Conservation (phyloP, 495 filamentous ascomycete genomes). For the Cladorrhinum samala region DNA sequence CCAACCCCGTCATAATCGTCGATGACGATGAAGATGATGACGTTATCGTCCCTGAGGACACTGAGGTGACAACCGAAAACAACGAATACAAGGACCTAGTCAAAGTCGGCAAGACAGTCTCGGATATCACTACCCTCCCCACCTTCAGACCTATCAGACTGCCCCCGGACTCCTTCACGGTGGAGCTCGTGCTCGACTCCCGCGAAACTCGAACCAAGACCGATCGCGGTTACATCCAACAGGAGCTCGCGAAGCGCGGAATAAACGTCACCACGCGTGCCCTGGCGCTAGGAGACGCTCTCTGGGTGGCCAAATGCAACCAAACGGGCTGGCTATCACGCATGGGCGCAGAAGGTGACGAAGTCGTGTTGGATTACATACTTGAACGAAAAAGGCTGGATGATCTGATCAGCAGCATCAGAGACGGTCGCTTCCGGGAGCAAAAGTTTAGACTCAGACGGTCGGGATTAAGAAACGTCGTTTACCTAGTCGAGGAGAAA, state of each 20-base stretch:
- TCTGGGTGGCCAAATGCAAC: constrained; percentile 74
- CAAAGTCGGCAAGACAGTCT: constrained; percentile 30
- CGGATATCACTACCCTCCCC: constrained; percentile 36
- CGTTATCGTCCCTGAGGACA: neutral
- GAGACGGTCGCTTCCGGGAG: constrained; percentile 77
- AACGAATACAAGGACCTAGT: constrained; percentile 30
- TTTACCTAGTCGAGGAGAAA: constrained; percentile 77
- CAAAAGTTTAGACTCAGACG: constrained; percentile 76
- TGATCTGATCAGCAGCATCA: constrained; percentile 72
- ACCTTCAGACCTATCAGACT: constrained; percentile 55
- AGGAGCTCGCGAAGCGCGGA: constrained; percentile 62
- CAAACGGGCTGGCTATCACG: constrained; percentile 50
- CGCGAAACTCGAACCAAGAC: constrained; percentile 73
- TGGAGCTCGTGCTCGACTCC: constrained; percentile 68
- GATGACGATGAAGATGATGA: constrained; percentile 15
- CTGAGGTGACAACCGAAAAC: constrained; percentile 9
- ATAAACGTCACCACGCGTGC: constrained; percentile 58
- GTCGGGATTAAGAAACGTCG: constrained; percentile 66
- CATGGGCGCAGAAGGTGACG: constrained; percentile 60
- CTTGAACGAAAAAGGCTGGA: constrained; percentile 79
- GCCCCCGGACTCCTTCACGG: constrained; percentile 58
- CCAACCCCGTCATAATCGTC: neutral
- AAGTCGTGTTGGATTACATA: constrained; percentile 75
- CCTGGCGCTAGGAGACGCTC: constrained; percentile 67
- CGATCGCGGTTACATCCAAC: constrained; percentile 73